Percentiles rank a stretch among this genome's conserved stretches.
phyloP scores from a whole-genome alignment of 768 basidiomycete genomes.

The Leccinum variicolor region DNA sequence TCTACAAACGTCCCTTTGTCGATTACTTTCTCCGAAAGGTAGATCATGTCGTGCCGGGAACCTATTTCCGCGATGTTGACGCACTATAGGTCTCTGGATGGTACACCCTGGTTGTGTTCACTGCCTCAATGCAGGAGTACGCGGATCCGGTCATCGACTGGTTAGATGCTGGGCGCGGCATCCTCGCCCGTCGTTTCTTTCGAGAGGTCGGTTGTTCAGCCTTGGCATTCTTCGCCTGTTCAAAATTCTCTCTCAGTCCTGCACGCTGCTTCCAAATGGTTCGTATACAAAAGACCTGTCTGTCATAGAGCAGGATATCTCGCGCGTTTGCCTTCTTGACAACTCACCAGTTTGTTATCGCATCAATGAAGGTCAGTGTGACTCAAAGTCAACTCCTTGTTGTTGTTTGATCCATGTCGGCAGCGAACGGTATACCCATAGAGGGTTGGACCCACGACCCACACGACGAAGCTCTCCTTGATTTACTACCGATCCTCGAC shows the following conservation, averaged over 20 bases:
- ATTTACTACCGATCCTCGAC: slow-evolving; percentile 93
- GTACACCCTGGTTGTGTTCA: slow-evolving; percentile 99
- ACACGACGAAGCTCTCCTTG: slow-evolving; percentile 92
- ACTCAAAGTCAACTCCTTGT: background rate
- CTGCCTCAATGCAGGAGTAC: slow-evolving; percentile 98
- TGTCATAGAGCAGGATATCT: slow-evolving; percentile 83
- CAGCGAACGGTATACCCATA: slow-evolving; percentile 98
- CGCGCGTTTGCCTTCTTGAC: slow-evolving; percentile 93
- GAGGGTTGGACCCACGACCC: slow-evolving; percentile 99
- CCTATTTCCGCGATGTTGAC: slow-evolving; percentile 5
- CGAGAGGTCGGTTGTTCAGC: slow-evolving; percentile 64
- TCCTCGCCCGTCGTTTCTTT: slow-evolving; percentile 85
- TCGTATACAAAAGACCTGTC: slow-evolving; percentile 93
- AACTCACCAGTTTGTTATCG: slow-evolving; percentile 94
- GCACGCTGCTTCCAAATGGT: slow-evolving; percentile 88
- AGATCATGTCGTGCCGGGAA: slow-evolving; percentile 15
- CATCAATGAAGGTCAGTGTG: slow-evolving; percentile 78
- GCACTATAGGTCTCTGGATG: slow-evolving; percentile 84
- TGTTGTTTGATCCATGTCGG: slow-evolving; percentile 1
- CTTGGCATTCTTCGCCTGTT: background rate
- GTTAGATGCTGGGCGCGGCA: slow-evolving; percentile 92
- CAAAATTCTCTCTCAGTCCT: slow-evolving; percentile 54
- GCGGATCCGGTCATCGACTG: slow-evolving; percentile 99
- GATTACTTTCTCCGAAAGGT: slow-evolving; percentile 93
- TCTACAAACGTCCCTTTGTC: slow-evolving; percentile 97